phyloP scores from a whole-genome alignment of 2,329 filamentous ascomycete genomes.

The Tolypocladium ophioglossoides region DNA sequence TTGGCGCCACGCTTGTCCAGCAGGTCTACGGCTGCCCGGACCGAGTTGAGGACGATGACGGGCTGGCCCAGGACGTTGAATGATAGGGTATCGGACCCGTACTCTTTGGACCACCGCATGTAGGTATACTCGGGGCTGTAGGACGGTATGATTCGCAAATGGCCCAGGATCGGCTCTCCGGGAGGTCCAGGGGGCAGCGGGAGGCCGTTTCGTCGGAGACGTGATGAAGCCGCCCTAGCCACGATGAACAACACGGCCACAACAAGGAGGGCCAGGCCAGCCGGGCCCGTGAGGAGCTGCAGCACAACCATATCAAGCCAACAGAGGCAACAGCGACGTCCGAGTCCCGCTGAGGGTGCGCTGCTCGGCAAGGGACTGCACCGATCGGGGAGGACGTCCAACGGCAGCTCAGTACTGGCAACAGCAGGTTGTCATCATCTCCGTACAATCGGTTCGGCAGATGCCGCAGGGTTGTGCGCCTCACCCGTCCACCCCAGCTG shows the following conservation, averaged over 20 bases:
- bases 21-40: constrained; percentile 29
- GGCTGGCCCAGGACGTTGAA: constrained; percentile 22
- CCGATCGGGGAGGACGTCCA: neutral
- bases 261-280: constrained; percentile 1
- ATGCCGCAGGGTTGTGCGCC: neutral
- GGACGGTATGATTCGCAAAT: constrained; percentile 28
- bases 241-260: constrained; percentile 4
- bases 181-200: constrained; percentile 22
- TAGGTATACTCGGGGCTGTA: constrained; percentile 20
- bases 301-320: constrained; percentile 1
- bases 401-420: neutral
- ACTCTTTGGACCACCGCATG: constrained; percentile 25
- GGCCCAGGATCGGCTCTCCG: constrained; percentile 30
- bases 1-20: constrained; percentile 33
- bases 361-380: neutral
- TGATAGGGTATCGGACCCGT: constrained; percentile 35
- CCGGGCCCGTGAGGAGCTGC: neutral
- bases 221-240: neutral
- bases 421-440: neutral
- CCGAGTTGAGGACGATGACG: constrained; percentile 33
- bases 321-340: neutral
- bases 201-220: constrained; percentile 2
- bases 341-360: neutral
- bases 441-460: neutral
- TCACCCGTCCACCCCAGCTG: neutral